Evolutionary conservation across 2,329 filamentous ascomycete species (phyloP).

Genomic region (Epichloe scottii): DNA sequence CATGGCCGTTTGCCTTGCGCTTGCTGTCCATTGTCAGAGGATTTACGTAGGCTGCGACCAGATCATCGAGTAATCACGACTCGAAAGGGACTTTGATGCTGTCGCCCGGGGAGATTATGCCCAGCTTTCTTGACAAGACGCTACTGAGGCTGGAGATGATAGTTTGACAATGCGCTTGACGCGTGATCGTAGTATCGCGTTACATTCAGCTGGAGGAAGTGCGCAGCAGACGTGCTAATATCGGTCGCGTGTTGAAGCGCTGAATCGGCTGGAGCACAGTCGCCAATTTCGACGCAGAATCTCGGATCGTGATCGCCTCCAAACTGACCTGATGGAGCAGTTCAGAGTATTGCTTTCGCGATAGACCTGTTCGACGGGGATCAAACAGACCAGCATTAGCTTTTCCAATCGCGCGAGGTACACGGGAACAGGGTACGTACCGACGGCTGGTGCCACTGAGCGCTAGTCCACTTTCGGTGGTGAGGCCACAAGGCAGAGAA

Average conservation of each 20-base stretch:
- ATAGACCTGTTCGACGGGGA: background rate
- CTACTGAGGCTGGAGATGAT: background rate
- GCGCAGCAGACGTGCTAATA: conserved; percentile 1
- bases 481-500: conserved; percentile 23
- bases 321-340: background rate
- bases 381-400: conserved; percentile 1
- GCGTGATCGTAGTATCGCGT: conserved; percentile 11
- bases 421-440: conserved; percentile 13
- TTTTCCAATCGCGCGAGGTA: conserved; percentile 5
- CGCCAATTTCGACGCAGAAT: background rate
- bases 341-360: background rate
- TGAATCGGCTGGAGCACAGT: background rate
- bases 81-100: conserved; percentile 7
- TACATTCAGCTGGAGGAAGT: conserved; percentile 2
- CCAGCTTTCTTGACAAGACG: background rate
- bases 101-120: background rate
- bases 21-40: conserved; percentile 39
- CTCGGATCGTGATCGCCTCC: background rate
- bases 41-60: conserved; percentile 11
- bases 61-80: conserved; percentile 12
- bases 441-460: background rate
- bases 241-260: background rate
- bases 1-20: conserved; percentile 39
- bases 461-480: conserved; percentile 14
- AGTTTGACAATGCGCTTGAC: conserved; percentile 8